Conservation (phyloP, 306 rosid genomes). For the Dryas octopetala region DNA sequence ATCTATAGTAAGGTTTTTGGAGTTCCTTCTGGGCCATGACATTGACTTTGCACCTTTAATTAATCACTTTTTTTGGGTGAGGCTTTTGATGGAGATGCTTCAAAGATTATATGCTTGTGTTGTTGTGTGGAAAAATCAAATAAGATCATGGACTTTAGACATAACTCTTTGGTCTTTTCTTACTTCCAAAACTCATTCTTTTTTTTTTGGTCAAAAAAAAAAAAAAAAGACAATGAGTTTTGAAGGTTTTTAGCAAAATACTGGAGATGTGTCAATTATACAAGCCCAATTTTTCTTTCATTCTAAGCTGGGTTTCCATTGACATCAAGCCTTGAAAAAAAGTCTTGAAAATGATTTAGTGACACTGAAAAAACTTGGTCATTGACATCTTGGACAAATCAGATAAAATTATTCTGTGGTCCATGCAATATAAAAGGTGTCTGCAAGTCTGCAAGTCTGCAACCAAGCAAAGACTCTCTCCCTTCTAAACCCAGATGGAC, state of each 20-base stretch:
- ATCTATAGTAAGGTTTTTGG: background rate
- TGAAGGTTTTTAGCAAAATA: too few species aligned
- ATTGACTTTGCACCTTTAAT: background rate
- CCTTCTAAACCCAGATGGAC: background rate
- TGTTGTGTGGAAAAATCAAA: background rate
- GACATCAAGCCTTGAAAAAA: too few species aligned
- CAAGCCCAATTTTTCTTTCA: background rate
- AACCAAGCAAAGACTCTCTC: background rate
- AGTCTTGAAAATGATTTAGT: slow-evolving; percentile 34
- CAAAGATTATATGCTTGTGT: background rate
- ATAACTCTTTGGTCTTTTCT: background rate
- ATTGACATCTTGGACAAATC: background rate
- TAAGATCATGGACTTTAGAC: background rate
- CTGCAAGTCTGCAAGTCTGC: background rate
- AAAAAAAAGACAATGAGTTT: too few species aligned
- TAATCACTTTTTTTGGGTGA: background rate
- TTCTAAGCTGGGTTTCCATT: background rate
- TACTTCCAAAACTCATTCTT: too few species aligned
- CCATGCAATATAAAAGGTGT: slow-evolving; percentile 20
- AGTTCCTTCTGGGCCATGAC: background rate
- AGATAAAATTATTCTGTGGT: slow-evolving; percentile 23
- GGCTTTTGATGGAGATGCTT: background rate
- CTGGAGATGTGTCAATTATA: background rate
- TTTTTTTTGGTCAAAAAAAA: too few species aligned
- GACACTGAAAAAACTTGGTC: slow-evolving; percentile 32